Percentiles rank a stretch among this genome's conserved stretches.
Evolutionary conservation across 352 stramenopile genomes (phyloP).

Genomic region (Globisporangium cederbergense): DNA sequence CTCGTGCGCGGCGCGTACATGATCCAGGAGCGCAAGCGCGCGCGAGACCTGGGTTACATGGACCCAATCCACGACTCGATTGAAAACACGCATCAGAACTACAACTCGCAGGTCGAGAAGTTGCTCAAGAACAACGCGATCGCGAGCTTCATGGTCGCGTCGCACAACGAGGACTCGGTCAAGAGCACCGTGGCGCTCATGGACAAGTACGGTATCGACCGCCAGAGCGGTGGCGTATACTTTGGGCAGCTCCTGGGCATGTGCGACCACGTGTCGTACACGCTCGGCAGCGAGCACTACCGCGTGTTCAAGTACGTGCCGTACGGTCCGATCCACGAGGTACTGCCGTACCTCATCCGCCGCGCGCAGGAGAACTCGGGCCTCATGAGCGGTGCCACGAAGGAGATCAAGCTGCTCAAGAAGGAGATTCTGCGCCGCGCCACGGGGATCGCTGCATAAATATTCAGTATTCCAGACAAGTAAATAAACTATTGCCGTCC

Average conservation of each 20-base stretch:
- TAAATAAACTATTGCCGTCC: conserved; percentile 9
- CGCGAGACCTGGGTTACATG: conserved; percentile 67
- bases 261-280: conserved; percentile 96
- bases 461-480: neutral
- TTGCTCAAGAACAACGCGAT: conserved; percentile 84
- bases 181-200: conserved; percentile 92
- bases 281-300: conserved; percentile 90
- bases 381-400: conserved; percentile 79
- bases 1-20: conserved; percentile 98
- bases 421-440: conserved; percentile 64
- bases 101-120: conserved; percentile 90
- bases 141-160: conserved; percentile 96
- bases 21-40: conserved; percentile 93
- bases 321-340: conserved; percentile 95
- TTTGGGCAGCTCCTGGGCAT: conserved; percentile 98
- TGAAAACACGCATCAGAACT: conserved; percentile 93
- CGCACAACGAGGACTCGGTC: conserved; percentile 96
- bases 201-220: conserved; percentile 84
- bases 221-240: conserved; percentile 71
- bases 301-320: conserved; percentile 98
- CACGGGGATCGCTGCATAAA: conserved; percentile 8
- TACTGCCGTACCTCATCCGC: conserved; percentile 97
- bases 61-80: conserved; percentile 93
- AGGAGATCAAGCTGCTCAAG: conserved; percentile 71
- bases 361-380: conserved; percentile 96